Percentiles rank a stretch among this genome's conserved stretches.
Evolutionary conservation across 2,329 filamentous ascomycete species (phyloP).

Genomic region (Samsoniella hepiali): DNA sequence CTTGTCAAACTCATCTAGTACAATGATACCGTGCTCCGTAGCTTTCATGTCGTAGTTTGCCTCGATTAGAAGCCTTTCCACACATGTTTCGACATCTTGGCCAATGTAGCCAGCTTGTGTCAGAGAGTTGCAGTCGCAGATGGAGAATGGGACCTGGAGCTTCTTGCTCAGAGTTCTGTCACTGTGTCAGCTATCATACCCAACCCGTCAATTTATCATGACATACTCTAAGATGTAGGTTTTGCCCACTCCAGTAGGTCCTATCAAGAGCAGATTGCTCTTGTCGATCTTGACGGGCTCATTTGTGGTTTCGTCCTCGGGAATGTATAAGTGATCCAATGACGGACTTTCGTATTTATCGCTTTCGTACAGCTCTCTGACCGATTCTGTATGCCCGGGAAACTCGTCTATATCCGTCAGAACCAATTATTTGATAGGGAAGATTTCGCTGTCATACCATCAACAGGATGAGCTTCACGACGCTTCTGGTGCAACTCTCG

Average conservation of each 20-base stretch:
- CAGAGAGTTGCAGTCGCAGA: slow-evolving; percentile 92
- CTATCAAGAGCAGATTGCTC: slow-evolving; percentile 87
- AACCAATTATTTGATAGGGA: neutral
- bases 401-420: slow-evolving; percentile 47
- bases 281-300: slow-evolving; percentile 78
- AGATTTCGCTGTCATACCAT: slow-evolving; percentile 55
- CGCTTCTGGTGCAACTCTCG: slow-evolving; percentile 53
- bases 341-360: slow-evolving; percentile 28
- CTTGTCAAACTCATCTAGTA: slow-evolving; percentile 96
- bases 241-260: slow-evolving; percentile 93
- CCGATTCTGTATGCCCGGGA: slow-evolving; percentile 48
- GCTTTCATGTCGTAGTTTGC: slow-evolving; percentile 83
- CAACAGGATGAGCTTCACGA: slow-evolving; percentile 67
- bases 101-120: slow-evolving; percentile 97
- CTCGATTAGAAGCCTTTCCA: slow-evolving; percentile 84
- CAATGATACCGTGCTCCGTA: slow-evolving; percentile 89
- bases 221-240: slow-evolving; percentile 79
- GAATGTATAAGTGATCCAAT: slow-evolving; percentile 45
- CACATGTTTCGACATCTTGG: slow-evolving; percentile 94
- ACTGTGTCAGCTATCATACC: slow-evolving; percentile 24
- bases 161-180: slow-evolving; percentile 81
- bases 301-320: slow-evolving; percentile 43
- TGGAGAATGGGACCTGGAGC: slow-evolving; percentile 92
- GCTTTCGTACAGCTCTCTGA: slow-evolving; percentile 41
- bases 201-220: neutral